phyloP scores from a whole-genome alignment of 345 rosid species.

The Euclidium syriacum region DNA sequence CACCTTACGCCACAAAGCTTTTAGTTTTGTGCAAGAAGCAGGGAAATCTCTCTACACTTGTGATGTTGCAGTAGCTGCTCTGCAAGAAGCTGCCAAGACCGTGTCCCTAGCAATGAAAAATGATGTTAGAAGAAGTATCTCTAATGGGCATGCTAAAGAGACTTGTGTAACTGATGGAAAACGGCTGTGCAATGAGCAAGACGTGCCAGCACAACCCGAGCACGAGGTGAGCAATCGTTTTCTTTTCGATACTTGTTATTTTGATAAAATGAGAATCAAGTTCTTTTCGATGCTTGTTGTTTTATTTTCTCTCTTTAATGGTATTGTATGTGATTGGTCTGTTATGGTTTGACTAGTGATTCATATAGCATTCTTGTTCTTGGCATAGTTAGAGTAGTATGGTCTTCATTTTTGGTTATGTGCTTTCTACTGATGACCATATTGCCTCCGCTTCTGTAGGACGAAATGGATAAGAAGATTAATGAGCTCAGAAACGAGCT shows the following conservation, averaged over 20 bases:
- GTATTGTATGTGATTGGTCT: neutral
- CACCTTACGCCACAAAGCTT: conserved; percentile 57
- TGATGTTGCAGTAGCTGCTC: conserved; percentile 41
- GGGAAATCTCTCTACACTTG: conserved; percentile 40
- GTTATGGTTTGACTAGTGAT: neutral
- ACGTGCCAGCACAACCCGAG: conserved; percentile 11
- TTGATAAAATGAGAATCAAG: neutral
- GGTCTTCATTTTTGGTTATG: neutral
- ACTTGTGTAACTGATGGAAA: conserved; percentile 20
- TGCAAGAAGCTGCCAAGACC: conserved; percentile 55
- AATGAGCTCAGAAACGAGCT: conserved; percentile 35
- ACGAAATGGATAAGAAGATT: conserved; percentile 45
- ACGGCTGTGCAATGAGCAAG: conserved; percentile 21
- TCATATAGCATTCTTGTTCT: neutral
- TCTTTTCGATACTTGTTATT: neutral
- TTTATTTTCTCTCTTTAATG: neutral
- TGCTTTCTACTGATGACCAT: conserved; percentile 8
- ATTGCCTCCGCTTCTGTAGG: conserved; percentile 30
- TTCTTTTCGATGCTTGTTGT: neutral
- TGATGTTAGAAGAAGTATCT: conserved; percentile 23
- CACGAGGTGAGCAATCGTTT: conserved; percentile 36
- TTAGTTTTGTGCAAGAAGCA: conserved; percentile 54
- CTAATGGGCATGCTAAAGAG: conserved; percentile 25
- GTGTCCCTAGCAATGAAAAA: conserved; percentile 39
- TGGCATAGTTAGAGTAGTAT: neutral